A percentile compares a stretch with the other conserved stretches of the same genome.
Evolutionary conservation across 169 alveolate genomes (phyloP).

Genomic region (Plasmodium knowlesi): DNA sequence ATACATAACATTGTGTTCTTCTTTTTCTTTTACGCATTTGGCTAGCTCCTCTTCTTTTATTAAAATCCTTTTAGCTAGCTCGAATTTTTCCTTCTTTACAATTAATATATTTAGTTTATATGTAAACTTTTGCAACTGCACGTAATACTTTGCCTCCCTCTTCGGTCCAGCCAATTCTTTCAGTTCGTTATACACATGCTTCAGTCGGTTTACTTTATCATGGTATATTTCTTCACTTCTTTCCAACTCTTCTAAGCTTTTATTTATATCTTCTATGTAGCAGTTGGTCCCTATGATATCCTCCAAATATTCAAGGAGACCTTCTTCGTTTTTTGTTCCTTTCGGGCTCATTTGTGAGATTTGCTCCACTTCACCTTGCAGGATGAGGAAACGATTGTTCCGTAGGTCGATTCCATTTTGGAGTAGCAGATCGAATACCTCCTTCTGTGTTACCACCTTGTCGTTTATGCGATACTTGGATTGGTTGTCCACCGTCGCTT

Average conservation of each 20-base stretch:
- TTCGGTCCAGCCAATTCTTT: constrained; percentile 86
- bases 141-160: constrained; percentile 84
- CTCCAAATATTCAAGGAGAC: constrained; percentile 96
- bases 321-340: constrained; percentile 94
- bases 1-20: constrained; percentile 53
- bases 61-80: constrained; percentile 45
- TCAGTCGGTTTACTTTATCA: constrained; percentile 84
- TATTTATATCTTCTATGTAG: constrained; percentile 84
- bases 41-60: constrained; percentile 76
- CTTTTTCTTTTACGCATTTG: constrained; percentile 38
- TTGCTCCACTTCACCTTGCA: constrained; percentile 98
- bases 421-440: constrained; percentile 90
- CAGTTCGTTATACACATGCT: constrained; percentile 88
- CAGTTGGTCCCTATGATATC: constrained; percentile 96
- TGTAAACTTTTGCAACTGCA: constrained; percentile 81
- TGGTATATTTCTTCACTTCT: constrained; percentile 85
- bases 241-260: constrained; percentile 82
- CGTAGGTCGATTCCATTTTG: constrained; percentile 95
- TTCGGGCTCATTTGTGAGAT: constrained; percentile 98
- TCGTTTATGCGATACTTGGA: constrained; percentile 89
- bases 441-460: constrained; percentile 90
- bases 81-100: constrained; percentile 76
- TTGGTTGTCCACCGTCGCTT: constrained; percentile 82
- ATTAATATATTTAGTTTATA: constrained; percentile 73
- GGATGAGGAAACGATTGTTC: constrained; percentile 93